Base-by-base conservation (phyloP, 202 grass and related monocot genomes). In the Setaria italica region DNA sequence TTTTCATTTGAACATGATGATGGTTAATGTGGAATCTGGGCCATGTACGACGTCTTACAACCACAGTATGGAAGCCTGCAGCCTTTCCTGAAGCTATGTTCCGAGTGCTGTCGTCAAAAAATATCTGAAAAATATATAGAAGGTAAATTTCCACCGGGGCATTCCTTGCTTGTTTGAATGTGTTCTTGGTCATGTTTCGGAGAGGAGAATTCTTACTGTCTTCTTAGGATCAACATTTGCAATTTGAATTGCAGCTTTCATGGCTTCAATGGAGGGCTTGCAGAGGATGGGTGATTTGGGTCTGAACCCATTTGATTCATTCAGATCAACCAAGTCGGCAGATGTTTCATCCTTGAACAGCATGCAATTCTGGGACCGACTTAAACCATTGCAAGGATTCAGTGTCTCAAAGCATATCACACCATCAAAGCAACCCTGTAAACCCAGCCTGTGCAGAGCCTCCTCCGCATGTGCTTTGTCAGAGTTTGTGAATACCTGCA, bases 351-450 rank as follows among this genome's bases (percentile, higher is more conserved):
- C 82, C 67, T 30, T 45, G 54, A 41, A 53, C 9, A 34, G 49
- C 21, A 55, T 30, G 43, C 5, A 50, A 81, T 56, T 43, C 20
- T 46, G n/a, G 17, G 68, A 73, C 42, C 85, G 29, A 15, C 59
- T 66, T 59, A 50, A 6, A 30, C 4, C 25, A 67, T 50, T 43
- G 55, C 67, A 83, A 42, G 79, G 85, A 79, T 95, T 90, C 37
- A 95, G 62, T 81, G 90, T 89, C 67, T 95, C 90, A 15, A 95
- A 95, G 80, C 90, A 95, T 87, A 90, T 89, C 12, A 95, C 80
- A 12, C 83, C 88, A 51, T 92, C 88, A 9, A 92, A 90, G 68
- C 93, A 92, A 51, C 74, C 93, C 56, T 90, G 80, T 30, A 92
- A 72, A 56, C 86, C 86, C 29, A 92, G 51, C 67, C 83, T 92